Conservation (phyloP, 2,329 filamentous ascomycete genomes). For the Ilyonectria robusta region DNA sequence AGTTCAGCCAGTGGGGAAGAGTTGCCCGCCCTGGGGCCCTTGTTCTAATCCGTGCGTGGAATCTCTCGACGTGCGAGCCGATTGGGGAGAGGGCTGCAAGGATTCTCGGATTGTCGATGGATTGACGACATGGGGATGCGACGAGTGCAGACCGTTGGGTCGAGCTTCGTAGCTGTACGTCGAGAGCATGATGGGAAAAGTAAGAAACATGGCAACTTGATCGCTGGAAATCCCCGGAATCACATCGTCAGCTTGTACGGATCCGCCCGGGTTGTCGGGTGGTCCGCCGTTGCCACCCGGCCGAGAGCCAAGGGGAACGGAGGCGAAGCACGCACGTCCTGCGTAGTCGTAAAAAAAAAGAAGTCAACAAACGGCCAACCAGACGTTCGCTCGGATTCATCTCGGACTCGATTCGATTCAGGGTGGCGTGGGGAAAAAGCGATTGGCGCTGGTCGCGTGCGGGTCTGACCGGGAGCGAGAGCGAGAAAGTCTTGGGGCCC, state of each 20-base stretch:
- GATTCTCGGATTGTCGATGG: neutral
- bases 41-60: slow-evolving; percentile 12
- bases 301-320: neutral
- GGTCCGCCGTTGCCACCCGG: neutral
- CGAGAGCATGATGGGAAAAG: neutral
- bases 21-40: slow-evolving; percentile 2
- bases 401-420: slow-evolving; percentile 18
- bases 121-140: slow-evolving; percentile 3
- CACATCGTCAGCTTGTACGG: neutral
- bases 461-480: slow-evolving; percentile 21
- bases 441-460: neutral
- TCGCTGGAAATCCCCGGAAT: neutral
- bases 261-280: neutral
- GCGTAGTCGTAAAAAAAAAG: neutral
- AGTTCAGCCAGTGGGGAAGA: neutral
- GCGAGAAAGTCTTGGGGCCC: neutral
- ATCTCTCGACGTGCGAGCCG: slow-evolving; percentile 12
- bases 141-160: neutral
- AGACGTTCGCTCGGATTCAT: neutral
- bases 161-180: neutral
- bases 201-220: neutral
- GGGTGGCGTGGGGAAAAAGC: slow-evolving; percentile 14
- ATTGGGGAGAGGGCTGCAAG: slow-evolving; percentile 12
- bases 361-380: neutral
- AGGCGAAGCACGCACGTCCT: neutral